Base-by-base conservation (phyloP, 441 rosid genomes). In the Eugenia klotzschiana region DNA sequence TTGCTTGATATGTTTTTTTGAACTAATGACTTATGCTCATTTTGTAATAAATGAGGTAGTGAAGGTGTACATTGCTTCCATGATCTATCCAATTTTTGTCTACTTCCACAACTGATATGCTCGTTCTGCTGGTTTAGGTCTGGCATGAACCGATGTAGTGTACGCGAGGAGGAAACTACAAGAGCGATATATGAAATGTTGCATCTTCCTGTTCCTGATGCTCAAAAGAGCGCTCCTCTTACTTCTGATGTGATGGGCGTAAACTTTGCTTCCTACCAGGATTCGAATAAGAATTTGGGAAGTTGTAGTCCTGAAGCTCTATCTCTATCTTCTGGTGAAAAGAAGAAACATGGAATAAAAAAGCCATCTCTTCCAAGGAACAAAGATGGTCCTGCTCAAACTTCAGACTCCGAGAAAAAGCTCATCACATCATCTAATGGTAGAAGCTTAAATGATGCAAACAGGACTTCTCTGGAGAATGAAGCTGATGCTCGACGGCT, bases 161-260 rank as follows among this genome's bases (percentile, higher is more conserved):
- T 94, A 81, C 90, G 89, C 6, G 96, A 97, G 91, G 93, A 91
- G 64, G 98, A 95, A 89, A 95, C 98, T 22, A 94, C 92, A 16
- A 89, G 84, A 82, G 98, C 98, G 81, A 86, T 91, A 72, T 82
- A 87, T 49, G 94, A 90, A 41, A 82, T 82, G 89, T 88, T 82
- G 86, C 94, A 87, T 80, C 90, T 82, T 80, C 92, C 94, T 40
- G 84, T 82, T 86, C 91, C 89, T 55, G 90, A 85, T 57, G 86
- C 85, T 89, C 94, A 89, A 89, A 90, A 84, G 85, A 79, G 84
- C 58, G 84, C 85, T 84, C 94, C 85, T 54, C 85, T 87, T 84
- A 92, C 89, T 85, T 58, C 87, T 73, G 89, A 84, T 55, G 79
- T 79, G 56, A 81, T 89, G 58, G 85, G 84, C 43, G 77, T n/a